Evolutionary conservation across 2,329 filamentous ascomycete genomes (phyloP), one percentile per base, ranked within the genome.

Genomic region (Fusarium temperatum): DNA sequence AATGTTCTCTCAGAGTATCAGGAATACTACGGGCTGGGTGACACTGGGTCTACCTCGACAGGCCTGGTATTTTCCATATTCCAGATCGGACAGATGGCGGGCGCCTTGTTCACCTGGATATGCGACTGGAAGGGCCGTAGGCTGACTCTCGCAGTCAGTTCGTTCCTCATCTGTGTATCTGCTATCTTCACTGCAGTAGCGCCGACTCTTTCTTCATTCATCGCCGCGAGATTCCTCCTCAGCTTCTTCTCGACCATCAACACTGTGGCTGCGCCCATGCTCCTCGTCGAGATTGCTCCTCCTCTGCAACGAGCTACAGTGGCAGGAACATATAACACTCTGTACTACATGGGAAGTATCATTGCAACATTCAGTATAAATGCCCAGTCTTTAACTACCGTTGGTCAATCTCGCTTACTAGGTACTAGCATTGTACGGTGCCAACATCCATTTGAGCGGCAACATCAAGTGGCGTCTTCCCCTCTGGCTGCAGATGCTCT

Each of bases 361-460:
- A 32, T 51, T 24, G 48, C 48, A 24, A 51, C 48, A 24, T 51
- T 51, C 48, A 51, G 48, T 51, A 20, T 3, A 5, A 1, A 3
- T 24, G 5, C 11, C 12, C n/a, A 3, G 8, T 1, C 1, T 35
- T 5, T 11, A 11, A 35, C 17, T 11, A 0, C 8, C 2, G 3
- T 24, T 14, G 30, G 11, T 15, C 17, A 35, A 15, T 20, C 0
- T 51, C 0, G 6, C 48, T 51, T 3, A 51, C 30, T 4, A 15
- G 22, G 6, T 11, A 8, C n/a, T 51, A 51, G 48, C 48, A 24
- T 10, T 51, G 30, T 51, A 51, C 30, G 48, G 48, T 6, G 12
- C 48, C 8, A 51, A 51, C 30, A 11, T 35, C n/a, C 48, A 35
- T 24, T 24, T 51, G 48, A 35, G 48, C 4, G 48, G 48, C 6